These are phyloP conservation scores for Gentiana dahurica DNA, from an alignment of 257 asterid genomes.

Conservation along the genomic window DNA sequence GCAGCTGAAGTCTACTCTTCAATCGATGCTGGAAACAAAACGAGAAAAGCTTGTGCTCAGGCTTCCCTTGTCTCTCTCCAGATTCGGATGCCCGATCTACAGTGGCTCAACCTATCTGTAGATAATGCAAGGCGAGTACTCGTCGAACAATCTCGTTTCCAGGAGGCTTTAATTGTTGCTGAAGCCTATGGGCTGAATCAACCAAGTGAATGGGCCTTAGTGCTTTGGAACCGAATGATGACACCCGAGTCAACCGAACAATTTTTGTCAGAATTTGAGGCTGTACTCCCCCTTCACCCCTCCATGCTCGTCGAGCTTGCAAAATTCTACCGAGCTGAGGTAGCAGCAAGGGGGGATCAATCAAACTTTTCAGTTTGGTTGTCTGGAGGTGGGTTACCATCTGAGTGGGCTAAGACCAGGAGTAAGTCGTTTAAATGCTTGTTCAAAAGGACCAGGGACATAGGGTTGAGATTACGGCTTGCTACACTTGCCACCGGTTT, in stretches of 20 bases:
- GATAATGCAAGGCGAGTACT: constrained; percentile 82
- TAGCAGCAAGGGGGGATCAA: constrained; percentile 94
- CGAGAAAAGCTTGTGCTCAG: constrained; percentile 80
- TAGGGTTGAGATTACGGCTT: constrained; percentile 57
- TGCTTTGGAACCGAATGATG: constrained; percentile 97
- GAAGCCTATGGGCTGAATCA: constrained; percentile 96
- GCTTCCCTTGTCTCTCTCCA: constrained; percentile 94
- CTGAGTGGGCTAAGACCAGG: constrained; percentile 86
- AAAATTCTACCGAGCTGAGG: constrained; percentile 76
- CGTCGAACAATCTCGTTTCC: constrained; percentile 86
- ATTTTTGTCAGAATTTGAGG: constrained; percentile 86
- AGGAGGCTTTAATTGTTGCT: constrained; percentile 91
- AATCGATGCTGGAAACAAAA: constrained; percentile 87
- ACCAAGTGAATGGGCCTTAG: constrained; percentile 96
- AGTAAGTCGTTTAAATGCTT: constrained; percentile 83
- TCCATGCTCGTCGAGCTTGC: constrained; percentile 94
- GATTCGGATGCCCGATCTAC: constrained; percentile 92
- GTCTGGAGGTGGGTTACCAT: constrained; percentile 86
- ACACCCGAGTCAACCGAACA: constrained; percentile 85
- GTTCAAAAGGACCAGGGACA: constrained; percentile 70
- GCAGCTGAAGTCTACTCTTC: constrained; percentile 97
- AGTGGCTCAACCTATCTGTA: constrained; percentile 77
- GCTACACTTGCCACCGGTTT: constrained; percentile 82
- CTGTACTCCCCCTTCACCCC: constrained; percentile 87
- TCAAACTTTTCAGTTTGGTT: constrained; percentile 93